Percentiles rank a stretch among this genome's conserved stretches.
These are phyloP conservation scores for Oldenlandia corymbosa DNA, from an alignment of 257 asterid genomes.

Conservation along the genomic window DNA sequence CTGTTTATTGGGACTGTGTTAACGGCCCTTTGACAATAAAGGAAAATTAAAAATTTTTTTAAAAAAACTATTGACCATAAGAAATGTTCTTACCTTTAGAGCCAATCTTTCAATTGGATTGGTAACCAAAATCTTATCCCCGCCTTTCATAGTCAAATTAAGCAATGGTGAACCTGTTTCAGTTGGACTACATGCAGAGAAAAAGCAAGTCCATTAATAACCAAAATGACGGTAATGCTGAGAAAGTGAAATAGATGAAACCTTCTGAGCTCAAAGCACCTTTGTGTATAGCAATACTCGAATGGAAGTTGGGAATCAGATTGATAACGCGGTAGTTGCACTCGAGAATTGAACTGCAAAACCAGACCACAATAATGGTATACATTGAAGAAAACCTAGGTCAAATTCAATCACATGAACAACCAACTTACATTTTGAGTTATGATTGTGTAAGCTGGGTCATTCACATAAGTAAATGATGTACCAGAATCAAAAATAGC, in stretches of 20 bases:
- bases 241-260: background rate
- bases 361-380: conserved; percentile 2
- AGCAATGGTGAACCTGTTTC: conserved; percentile 38
- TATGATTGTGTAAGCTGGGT: conserved; percentile 68
- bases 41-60: no score
- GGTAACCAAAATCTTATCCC: conserved; percentile 39
- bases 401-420: background rate
- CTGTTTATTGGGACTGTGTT: conserved; percentile 27
- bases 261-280: conserved; percentile 33
- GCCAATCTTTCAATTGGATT: conserved; percentile 45
- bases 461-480: conserved; percentile 79
- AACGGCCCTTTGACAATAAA: no score
- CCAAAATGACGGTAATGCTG: background rate
- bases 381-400: background rate
- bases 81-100: conserved; percentile 38
- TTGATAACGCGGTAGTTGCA: conserved; percentile 50
- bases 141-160: conserved; percentile 83
- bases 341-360: conserved; percentile 61
- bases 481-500: conserved; percentile 94
- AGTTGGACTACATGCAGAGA: conserved; percentile 42
- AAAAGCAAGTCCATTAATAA: conserved; percentile 14
- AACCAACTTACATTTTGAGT: conserved; percentile 48
- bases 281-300: conserved; percentile 66
- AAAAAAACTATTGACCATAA: background rate
- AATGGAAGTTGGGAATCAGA: conserved; percentile 45